A percentile compares a stretch with the other conserved stretches of the same genome.
Conservation (phyloP, 2,329 filamentous ascomycete species). For the Calonectria henricotiae region DNA sequence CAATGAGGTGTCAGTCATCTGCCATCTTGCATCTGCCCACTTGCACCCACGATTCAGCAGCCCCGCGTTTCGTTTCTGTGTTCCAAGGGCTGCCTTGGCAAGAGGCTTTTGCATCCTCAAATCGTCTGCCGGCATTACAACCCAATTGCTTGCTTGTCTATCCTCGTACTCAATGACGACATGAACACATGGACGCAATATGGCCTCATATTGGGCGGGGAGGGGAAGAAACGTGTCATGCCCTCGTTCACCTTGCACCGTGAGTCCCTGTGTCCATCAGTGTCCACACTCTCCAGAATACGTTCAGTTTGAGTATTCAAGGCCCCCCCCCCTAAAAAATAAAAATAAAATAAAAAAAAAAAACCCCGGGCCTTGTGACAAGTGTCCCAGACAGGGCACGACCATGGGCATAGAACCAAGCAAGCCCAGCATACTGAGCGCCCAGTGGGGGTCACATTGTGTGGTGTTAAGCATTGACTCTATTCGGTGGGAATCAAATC, state of each 20-base stretch:
- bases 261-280: too few relatives aligned
- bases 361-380: constrained; percentile 42
- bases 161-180: constrained; percentile 35
- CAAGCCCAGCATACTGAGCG: constrained; percentile 15
- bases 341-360: too few relatives aligned
- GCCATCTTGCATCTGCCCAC: constrained; percentile 30
- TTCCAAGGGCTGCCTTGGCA: constrained; percentile 1
- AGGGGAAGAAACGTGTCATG: constrained; percentile 16
- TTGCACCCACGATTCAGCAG: constrained; percentile 14
- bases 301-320: constrained; percentile 11
- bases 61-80: constrained; percentile 18
- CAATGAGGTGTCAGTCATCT: constrained; percentile 31
- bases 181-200: constrained; percentile 31
- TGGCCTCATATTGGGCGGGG: constrained; percentile 39
- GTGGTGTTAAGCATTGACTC: constrained; percentile 44
- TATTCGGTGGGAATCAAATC: constrained; percentile 28
- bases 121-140: neutral
- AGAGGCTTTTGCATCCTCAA: neutral
- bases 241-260: constrained; percentile 2
- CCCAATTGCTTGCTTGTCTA: neutral
- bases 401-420: constrained; percentile 29
- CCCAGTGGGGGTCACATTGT: constrained; percentile 46
- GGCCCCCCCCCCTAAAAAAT: constrained; percentile 27
- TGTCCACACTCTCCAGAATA: constrained; percentile 20
- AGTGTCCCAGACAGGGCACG: constrained; percentile 28